phyloP scores from a whole-genome alignment of 2,329 filamentous ascomycete genomes.

The Calonectria pteridis region DNA sequence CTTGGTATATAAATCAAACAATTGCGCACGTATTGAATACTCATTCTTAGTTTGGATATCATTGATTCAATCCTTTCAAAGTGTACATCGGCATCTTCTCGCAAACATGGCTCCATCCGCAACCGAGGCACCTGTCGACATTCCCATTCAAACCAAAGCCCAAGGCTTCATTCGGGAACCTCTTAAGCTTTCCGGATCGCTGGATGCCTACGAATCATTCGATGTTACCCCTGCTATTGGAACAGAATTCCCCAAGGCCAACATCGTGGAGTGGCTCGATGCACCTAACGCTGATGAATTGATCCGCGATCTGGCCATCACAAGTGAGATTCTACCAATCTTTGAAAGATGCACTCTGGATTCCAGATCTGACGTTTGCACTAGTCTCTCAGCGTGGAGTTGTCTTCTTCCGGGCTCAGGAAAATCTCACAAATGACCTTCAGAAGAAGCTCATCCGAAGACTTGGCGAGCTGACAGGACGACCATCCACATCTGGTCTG shows the following conservation, averaged over 20 bases:
- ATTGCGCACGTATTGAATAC: neutral
- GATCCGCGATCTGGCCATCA: conserved; percentile 75
- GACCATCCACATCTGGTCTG: conserved; percentile 66
- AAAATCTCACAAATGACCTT: conserved; percentile 70
- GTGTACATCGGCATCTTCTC: neutral
- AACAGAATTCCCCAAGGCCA: conserved; percentile 69
- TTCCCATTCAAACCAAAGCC: conserved; percentile 26
- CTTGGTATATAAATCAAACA: neutral
- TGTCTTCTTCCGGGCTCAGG: conserved; percentile 77
- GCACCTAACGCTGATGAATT: conserved; percentile 73
- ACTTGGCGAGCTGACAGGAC: conserved; percentile 69
- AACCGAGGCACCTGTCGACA: conserved; percentile 13
- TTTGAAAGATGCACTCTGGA: neutral
- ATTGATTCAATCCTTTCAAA: neutral
- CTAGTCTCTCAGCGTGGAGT: conserved; percentile 77
- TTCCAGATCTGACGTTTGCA: neutral
- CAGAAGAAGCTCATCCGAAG: conserved; percentile 75
- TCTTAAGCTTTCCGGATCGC: conserved; percentile 61
- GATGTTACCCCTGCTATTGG: conserved; percentile 74
- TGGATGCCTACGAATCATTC: conserved; percentile 66
- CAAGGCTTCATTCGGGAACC: conserved; percentile 52
- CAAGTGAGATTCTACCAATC: conserved; percentile 59
- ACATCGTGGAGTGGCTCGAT: conserved; percentile 71
- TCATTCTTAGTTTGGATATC: neutral
- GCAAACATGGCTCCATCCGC: conserved; percentile 37